Percentiles rank a stretch among this genome's conserved stretches.
These are phyloP conservation scores for Pinus tabuliformis DNA, from an alignment of 75 land plant genomes.

Conservation along the genomic window DNA sequence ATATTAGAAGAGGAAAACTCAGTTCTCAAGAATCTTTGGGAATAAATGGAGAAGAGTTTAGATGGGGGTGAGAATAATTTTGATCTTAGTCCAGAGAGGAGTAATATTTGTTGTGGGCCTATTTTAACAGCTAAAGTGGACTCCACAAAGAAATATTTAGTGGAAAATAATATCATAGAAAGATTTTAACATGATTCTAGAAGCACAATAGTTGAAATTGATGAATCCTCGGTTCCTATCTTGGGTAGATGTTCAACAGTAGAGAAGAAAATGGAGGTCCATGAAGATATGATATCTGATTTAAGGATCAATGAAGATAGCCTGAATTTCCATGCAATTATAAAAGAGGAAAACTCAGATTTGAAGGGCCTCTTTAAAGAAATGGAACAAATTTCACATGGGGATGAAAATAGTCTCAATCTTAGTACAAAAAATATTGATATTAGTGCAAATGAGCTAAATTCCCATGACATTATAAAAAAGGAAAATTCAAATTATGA, in stretches of 20 bases:
- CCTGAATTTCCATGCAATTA: not conserved
- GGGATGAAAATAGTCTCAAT: no score
- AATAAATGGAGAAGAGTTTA: not conserved
- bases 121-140: not conserved
- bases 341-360: not conserved
- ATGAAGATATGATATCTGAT: no score
- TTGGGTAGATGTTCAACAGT: not conserved
- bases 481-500: no score
- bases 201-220: not conserved
- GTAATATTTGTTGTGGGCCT: not conserved
- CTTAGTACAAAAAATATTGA: no score
- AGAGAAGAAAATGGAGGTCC: not conserved
- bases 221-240: not conserved
- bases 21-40: not conserved
- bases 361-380: not conserved
- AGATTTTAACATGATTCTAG: constrained; percentile 2
- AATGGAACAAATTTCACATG: not conserved
- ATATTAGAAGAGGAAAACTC: not conserved
- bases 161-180: not conserved
- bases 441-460: no score
- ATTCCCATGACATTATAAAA: no score
- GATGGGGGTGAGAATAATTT: not conserved
- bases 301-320: not conserved
- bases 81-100: not conserved
- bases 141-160: not conserved